Percentiles rank a stretch among this genome's conserved stretches.
phyloP scores from a whole-genome alignment of 768 basidiomycete species.

The Crassisporium funariophilum region DNA sequence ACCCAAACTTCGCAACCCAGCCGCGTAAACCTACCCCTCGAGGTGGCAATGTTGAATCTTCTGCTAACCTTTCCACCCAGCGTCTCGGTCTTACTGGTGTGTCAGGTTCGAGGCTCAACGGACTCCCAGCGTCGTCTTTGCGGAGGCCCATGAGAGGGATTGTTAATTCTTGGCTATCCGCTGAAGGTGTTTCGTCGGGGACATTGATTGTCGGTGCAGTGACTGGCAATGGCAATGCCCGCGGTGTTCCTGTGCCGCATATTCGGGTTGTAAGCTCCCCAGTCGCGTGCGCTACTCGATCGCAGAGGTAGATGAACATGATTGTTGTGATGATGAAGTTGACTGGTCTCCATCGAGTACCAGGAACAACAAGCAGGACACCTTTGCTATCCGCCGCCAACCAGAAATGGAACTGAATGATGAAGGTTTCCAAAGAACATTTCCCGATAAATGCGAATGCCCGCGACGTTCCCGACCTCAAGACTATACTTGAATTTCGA shows the following conservation, averaged over 20 bases:
- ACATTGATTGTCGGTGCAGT: not conserved
- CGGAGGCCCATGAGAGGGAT: constrained; percentile 22
- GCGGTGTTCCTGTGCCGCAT: constrained; percentile 36
- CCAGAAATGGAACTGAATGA: constrained; percentile 90
- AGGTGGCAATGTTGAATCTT: constrained; percentile 28
- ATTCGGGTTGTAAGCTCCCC: constrained; percentile 66
- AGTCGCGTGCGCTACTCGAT: constrained; percentile 77
- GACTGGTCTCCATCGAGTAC: constrained; percentile 68
- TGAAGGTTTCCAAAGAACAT: constrained; percentile 90
- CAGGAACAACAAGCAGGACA: constrained; percentile 77
- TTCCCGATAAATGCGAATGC: constrained; percentile 81
- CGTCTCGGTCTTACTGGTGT: constrained; percentile 41
- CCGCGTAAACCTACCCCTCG: constrained; percentile 26
- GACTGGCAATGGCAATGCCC: constrained; percentile 25
- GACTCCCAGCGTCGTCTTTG: constrained; percentile 28
- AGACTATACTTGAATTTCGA: constrained; percentile 71
- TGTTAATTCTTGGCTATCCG: constrained; percentile 18
- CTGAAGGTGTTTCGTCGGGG: constrained; percentile 9
- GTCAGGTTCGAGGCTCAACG: constrained; percentile 36
- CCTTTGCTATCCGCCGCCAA: constrained; percentile 84
- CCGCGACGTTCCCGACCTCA: constrained; percentile 70
- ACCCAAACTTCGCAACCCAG: constrained; percentile 27
- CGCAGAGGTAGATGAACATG: constrained; percentile 80
- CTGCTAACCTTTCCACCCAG: constrained; percentile 55
- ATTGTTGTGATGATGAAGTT: constrained; percentile 78